Evolutionary conservation across 345 rosid species (phyloP).

Genomic region (Salix koriyanagi): DNA sequence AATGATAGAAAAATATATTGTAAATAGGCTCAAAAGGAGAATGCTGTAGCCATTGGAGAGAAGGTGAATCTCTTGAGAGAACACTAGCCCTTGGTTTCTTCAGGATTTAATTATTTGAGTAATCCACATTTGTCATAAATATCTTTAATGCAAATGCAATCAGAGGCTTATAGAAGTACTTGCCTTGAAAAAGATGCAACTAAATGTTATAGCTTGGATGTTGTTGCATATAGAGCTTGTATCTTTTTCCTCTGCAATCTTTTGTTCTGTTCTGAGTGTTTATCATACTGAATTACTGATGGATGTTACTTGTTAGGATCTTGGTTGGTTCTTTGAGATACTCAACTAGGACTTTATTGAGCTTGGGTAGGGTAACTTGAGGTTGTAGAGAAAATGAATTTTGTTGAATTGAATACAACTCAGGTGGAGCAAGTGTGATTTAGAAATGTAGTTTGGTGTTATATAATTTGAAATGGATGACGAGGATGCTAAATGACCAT

Average conservation of each 20-base stretch:
- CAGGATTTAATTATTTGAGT: not conserved
- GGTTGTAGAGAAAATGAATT: not conserved
- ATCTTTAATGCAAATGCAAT: not conserved
- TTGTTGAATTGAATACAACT: not conserved
- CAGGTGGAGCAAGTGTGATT: not conserved
- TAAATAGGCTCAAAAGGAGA: not conserved
- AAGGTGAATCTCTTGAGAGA: not conserved
- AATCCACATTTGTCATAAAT: not conserved
- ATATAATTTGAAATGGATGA: not conserved
- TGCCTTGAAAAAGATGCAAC: not conserved
- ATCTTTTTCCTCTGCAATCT: not conserved
- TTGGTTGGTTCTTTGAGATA: not conserved
- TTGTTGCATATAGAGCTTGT: not conserved
- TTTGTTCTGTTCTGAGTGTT: not conserved
- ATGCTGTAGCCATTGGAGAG: not conserved
- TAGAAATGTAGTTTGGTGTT: not conserved
- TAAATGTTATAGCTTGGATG: not conserved
- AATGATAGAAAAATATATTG: not conserved
- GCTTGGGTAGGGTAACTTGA: not conserved
- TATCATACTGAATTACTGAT: not conserved
- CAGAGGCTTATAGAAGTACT: not conserved
- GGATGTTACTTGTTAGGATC: not conserved
- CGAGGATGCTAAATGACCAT: not conserved
- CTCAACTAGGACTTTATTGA: not conserved
- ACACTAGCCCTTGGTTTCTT: not conserved